Evolutionary conservation across 192 early-diverging fungal genomes (phyloP), one percentile per base, ranked within the genome.

Genomic region (Chytriomyces hyalinus): DNA sequence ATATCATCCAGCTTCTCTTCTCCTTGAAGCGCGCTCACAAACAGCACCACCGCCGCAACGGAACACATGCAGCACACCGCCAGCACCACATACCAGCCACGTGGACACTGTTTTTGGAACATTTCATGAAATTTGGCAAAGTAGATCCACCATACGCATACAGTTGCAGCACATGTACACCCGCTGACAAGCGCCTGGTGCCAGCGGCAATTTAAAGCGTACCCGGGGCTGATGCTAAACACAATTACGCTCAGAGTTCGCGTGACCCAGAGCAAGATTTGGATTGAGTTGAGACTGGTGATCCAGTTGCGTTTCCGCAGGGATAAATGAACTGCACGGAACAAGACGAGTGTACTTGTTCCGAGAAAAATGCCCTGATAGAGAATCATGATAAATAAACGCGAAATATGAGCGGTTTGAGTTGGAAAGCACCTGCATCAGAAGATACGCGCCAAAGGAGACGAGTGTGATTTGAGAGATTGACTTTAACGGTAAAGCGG

Each of bases 251-350:
- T 65, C 64, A 65, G 11, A 26, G 15, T 65, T 15, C 64, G 64
- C 4, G 26, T 26, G 26, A 65, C 6, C 64, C 64, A 65, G 64
- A 65, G 43, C 64, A 26, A 65, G 1, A 65, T 20, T 43, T 65
- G 64, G 64, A 65, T 26, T 20, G 22, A 5, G 26, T 65, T 43
- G 17, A 43, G 22, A 43, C 20, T 20, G 64, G 64, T 65, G 64
- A 65, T 20, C 15, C 20, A 43, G 64, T 65, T 65, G 64, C 64
- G 64, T 26, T 65, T 65, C 26, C 6, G 22, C n/a, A 65, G 64
- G 26, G 43, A 65, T 28, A 65, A 43, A 20, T 26, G 15, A 43
- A 26, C 26, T 13, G 64, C 64, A 22, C 64, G 15, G 17, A 15
- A 65, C 64, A 65, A 43, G 64, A 65, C 20, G 22, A 65, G 20